phyloP scores from a whole-genome alignment of 176 grass and related monocot species.

The Tuctoria greenei region DNA sequence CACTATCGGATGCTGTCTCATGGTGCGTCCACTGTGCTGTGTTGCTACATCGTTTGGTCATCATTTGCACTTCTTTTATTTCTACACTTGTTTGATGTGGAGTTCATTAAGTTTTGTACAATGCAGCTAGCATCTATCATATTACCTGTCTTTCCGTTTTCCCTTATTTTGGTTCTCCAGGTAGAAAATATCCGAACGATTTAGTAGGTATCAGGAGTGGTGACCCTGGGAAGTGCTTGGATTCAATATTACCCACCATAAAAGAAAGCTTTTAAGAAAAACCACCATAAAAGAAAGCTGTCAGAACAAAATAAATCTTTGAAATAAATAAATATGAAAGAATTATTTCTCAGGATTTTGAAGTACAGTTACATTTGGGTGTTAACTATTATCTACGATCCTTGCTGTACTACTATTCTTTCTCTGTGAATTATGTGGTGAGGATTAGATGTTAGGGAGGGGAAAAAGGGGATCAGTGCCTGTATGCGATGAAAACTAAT shows the following conservation, averaged over 20 bases:
- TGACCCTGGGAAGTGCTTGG: neutral
- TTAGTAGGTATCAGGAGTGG: neutral
- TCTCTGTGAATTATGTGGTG: conserved; percentile 46
- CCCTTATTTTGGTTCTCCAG: neutral
- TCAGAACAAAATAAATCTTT: conserved; percentile 24
- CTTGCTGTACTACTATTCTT: conserved; percentile 47
- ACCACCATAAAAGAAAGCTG: too few species aligned
- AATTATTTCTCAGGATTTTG: conserved; percentile 48
- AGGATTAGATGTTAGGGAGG: conserved; percentile 54
- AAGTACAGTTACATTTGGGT: conserved; percentile 55
- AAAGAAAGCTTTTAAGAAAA: too few species aligned
- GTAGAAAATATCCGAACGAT: neutral
- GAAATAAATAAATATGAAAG: conserved; percentile 54
- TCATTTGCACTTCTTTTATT: neutral
- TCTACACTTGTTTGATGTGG: neutral
- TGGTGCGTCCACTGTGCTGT: conserved; percentile 11
- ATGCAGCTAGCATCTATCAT: neutral
- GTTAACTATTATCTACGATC: conserved; percentile 50
- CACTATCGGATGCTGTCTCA: conserved; percentile 29
- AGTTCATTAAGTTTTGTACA: neutral
- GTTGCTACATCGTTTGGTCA: conserved; percentile 30
- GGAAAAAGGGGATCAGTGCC: conserved; percentile 45
- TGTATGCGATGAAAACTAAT: conserved; percentile 43
- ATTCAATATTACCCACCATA: neutral
- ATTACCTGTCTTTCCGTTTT: neutral